phyloP scores from a whole-genome alignment of 2,329 filamentous ascomycete genomes.

The Rutstroemia sydowiana region DNA sequence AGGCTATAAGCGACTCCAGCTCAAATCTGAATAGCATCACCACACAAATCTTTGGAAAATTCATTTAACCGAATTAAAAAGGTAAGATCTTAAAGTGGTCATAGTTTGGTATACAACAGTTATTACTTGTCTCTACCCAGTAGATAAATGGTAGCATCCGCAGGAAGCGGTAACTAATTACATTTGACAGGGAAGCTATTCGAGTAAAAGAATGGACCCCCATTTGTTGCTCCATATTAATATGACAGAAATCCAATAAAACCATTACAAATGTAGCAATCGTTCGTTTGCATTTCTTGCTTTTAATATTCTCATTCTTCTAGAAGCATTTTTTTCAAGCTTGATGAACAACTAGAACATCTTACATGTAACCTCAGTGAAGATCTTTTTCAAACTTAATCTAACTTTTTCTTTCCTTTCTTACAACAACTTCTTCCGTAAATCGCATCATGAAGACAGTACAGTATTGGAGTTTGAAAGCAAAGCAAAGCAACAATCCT shows the following conservation, averaged over 20 bases:
- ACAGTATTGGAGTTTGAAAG: too few species aligned
- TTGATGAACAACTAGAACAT: neutral
- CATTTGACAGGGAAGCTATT: constrained; percentile 2
- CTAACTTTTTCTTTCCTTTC: too few species aligned
- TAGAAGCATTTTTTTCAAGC: constrained; percentile 6
- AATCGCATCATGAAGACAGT: too few species aligned
- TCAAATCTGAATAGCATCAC: too few species aligned
- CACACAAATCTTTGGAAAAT: neutral
- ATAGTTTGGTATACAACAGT: neutral
- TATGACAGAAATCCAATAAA: neutral
- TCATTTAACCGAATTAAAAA: too few species aligned
- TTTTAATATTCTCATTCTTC: constrained; percentile 2
- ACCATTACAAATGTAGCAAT: neutral
- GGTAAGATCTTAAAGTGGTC: too few species aligned
- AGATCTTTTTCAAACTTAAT: too few species aligned
- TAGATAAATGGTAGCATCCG: constrained; percentile 6
- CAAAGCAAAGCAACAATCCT: too few species aligned
- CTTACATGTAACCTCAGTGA: too few species aligned
- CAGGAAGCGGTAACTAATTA: constrained; percentile 10
- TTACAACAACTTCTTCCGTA: too few species aligned
- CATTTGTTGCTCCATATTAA: neutral
- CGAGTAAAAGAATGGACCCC: neutral
- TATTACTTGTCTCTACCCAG: too few species aligned
- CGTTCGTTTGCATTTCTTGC: neutral
- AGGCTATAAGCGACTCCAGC: too few species aligned